These are phyloP conservation scores for Penicillium alfredii DNA, from an alignment of 495 filamentous ascomycete species.

Conservation along the genomic window DNA sequence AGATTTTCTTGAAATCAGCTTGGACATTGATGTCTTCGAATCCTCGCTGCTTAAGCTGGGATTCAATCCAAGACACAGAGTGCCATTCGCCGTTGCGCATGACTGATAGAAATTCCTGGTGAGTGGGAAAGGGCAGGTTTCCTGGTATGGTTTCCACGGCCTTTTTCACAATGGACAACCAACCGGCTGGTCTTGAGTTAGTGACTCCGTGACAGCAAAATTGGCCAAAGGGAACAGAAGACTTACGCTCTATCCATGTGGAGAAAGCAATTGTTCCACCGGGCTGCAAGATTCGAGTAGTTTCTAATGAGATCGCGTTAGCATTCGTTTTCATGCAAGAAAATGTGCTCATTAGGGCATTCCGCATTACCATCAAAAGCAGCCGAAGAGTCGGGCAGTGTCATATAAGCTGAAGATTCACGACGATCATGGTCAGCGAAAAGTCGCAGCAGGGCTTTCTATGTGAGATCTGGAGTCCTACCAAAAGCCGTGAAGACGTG, in stretches of 20 bases:
- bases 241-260: constrained; percentile 34
- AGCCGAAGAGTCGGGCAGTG: constrained; percentile 16
- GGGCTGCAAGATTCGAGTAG: constrained; percentile 30
- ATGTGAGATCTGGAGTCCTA: constrained; percentile 5
- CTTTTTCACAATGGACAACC: constrained; percentile 20
- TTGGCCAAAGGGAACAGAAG: not conserved
- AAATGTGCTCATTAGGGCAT: too few relatives aligned
- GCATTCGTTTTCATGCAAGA: too few relatives aligned
- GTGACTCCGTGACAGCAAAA: too few relatives aligned
- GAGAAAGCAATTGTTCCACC: constrained; percentile 31
- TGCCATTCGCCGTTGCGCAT: constrained; percentile 28
- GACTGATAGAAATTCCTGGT: constrained; percentile 19
- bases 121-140: constrained; percentile 22
- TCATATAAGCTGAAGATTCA: constrained; percentile 24
- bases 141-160: constrained; percentile 25
- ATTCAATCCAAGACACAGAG: constrained; percentile 22
- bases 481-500: constrained; percentile 36
- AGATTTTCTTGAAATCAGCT: constrained; percentile 12
- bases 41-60: constrained; percentile 25
- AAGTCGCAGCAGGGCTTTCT: constrained; percentile 1
- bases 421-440: constrained; percentile 1
- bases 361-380: constrained; percentile 34
- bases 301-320: constrained; percentile 18
- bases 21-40: constrained; percentile 27
- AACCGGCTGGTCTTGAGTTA: constrained; percentile 23